Evolutionary conservation across 176 grass and related monocot genomes (phyloP), one percentile per base, ranked within the genome.

Genomic region (Aegilops bicornis): DNA sequence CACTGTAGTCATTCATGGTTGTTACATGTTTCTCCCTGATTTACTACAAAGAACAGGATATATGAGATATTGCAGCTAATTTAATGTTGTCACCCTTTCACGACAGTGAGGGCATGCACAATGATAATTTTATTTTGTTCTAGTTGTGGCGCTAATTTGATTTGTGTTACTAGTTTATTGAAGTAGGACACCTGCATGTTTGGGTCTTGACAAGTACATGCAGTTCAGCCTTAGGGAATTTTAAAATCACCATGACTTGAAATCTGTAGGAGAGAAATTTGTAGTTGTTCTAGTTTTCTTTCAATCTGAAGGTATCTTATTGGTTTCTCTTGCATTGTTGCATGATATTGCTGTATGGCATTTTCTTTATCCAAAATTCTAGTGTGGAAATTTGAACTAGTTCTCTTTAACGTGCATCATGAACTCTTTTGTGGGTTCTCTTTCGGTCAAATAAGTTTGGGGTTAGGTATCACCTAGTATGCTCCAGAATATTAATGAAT

Each of bases 151-250:
- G 13, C 45, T 48, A 48, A 48, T 48, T 48, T 48, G 45, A 48
- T 48, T 48, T 48, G 45, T 48, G 45, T 48, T 48, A 48, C 45
- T 48, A 48, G 45, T 48, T 15, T 74, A 32, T 22, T 79, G 17
- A 79, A 70, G 64, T 43, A 37, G 56, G 40, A 24, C 32, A 81
- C 40, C 10, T 52, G 31, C 22, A 81, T 81, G 78, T 48, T 81
- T 16, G 4, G 42, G 42, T 65, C 58, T 50, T 54, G 71, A 32
- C 31, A 65, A 9, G 10, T 43, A 12, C 29, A 81, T 81, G 27
- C 39, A 86, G n/a, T 12, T 56, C 15, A 35, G 25, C 39, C 62
- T 12, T 81, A 30, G 64, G 62, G 13, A 43, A 48, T 67, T 43
- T 30, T 25, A 2, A 54, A 54, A 54, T 69, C 30, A 67, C 39